Evolutionary conservation across 768 basidiomycete genomes (phyloP).

Genomic region (Auricularia auricula-judae): DNA sequence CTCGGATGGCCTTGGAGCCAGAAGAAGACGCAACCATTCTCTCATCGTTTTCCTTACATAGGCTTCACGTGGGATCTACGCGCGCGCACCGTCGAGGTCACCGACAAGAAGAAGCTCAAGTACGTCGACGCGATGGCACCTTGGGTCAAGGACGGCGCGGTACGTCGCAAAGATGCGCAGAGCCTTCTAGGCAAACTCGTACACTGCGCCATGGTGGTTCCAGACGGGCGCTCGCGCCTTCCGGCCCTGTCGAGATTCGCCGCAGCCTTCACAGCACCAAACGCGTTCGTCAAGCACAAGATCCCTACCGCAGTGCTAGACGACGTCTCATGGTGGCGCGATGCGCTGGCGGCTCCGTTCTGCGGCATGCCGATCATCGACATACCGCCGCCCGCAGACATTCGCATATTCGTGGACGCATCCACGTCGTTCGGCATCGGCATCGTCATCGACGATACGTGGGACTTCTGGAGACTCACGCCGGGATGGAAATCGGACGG

Average conservation of each 20-base stretch:
- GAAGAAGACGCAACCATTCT: conserved; percentile 20
- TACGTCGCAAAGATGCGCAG: conserved; percentile 8
- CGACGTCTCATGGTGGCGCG: conserved; percentile 25
- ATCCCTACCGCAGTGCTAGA: conserved; percentile 14
- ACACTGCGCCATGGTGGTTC: conserved; percentile 23
- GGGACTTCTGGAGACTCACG: conserved; percentile 8
- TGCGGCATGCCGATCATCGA: conserved; percentile 4
- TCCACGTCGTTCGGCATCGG: conserved; percentile 6
- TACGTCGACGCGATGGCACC: conserved; percentile 17
- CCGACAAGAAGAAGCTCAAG: conserved; percentile 18
- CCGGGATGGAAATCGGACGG: conserved; percentile 4
- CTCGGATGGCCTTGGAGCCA: conserved; percentile 28
- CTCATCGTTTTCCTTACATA: conserved; percentile 21
- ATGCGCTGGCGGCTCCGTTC: not conserved
- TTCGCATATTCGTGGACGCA: not conserved
- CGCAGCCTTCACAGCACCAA: conserved; percentile 14
- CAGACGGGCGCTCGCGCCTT: conserved; percentile 16
- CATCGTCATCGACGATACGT: conserved; percentile 1
- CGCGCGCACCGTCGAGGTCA: conserved; percentile 20
- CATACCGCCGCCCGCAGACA: not conserved
- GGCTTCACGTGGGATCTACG: conserved; percentile 27
- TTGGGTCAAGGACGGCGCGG: conserved; percentile 8
- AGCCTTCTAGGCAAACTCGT: conserved; percentile 21
- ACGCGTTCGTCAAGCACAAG: conserved; percentile 8
- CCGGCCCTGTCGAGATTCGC: conserved; percentile 17